Evolutionary conservation across 305 asterid genomes (phyloP).

Genomic region (Striga hermonthica): DNA sequence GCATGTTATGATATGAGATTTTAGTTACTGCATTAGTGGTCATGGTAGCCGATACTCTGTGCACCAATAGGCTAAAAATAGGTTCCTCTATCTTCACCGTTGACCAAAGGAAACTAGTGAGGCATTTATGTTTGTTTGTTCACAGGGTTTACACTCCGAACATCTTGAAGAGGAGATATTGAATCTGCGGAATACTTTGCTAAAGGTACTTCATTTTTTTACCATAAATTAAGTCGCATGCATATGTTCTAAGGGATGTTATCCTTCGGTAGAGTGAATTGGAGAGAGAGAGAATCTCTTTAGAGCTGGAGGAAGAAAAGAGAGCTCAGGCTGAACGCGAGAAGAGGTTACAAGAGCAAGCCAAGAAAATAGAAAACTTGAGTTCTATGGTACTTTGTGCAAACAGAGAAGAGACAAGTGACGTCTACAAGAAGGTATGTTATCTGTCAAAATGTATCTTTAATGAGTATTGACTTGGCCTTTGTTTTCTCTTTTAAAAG

Average conservation of each 20-base stretch:
- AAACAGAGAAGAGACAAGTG: slow-evolving; percentile 59
- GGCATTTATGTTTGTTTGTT: slow-evolving; percentile 29
- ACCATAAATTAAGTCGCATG: slow-evolving; percentile 20
- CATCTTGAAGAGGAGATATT: slow-evolving; percentile 81
- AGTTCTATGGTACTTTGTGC: slow-evolving; percentile 90
- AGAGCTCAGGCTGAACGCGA: slow-evolving; percentile 93
- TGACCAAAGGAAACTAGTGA: too few relatives aligned
- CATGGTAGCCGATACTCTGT: slow-evolving; percentile 33
- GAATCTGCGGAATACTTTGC: slow-evolving; percentile 83
- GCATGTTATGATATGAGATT: slow-evolving; percentile 25
- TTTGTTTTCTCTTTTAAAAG: slow-evolving; percentile 3
- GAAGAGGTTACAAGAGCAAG: slow-evolving; percentile 82
- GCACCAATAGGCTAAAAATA: too few relatives aligned
- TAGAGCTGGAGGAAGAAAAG: slow-evolving; percentile 94
- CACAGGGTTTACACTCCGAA: slow-evolving; percentile 80
- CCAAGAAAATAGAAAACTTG: slow-evolving; percentile 79
- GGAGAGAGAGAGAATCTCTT: slow-evolving; percentile 93
- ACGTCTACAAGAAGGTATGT: slow-evolving; percentile 61
- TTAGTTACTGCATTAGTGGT: slow-evolving; percentile 25
- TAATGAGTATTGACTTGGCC: neutral
- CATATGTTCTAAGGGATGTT: slow-evolving; percentile 25
- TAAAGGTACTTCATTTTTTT: slow-evolving; percentile 57
- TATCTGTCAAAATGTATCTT: slow-evolving; percentile 20
- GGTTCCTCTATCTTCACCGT: too few relatives aligned
- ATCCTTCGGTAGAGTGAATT: slow-evolving; percentile 62